phyloP scores from a whole-genome alignment of 1,139 yeast species.

The Petasospora rhodanensis region DNA sequence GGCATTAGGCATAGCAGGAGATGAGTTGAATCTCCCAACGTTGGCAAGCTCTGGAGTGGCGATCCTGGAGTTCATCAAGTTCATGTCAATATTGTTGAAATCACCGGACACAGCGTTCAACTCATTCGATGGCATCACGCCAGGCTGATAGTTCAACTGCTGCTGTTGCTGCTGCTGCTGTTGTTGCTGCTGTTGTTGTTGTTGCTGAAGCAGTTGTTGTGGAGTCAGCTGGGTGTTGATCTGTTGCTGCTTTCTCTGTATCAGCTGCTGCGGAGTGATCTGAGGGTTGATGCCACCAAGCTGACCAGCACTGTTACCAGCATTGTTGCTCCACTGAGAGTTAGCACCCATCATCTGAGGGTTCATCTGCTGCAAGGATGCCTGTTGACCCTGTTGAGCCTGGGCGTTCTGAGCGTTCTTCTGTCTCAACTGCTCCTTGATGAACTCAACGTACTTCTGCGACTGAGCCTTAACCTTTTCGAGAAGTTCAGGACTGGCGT shows the following conservation, averaged over 20 bases:
- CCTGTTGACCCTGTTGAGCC: too few relatives aligned
- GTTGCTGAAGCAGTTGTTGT: constrained; percentile 25
- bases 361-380: constrained; percentile 1
- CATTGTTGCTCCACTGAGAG: constrained; percentile 13
- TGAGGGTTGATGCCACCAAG: constrained; percentile 15
- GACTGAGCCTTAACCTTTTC: constrained; percentile 69
- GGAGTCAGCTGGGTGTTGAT: constrained; percentile 18
- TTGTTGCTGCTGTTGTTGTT: constrained; percentile 33
- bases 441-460: constrained; percentile 69
- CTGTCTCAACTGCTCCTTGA: constrained; percentile 45
- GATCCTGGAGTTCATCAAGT: constrained; percentile 12
- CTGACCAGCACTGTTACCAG: constrained; percentile 7
- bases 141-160: constrained; percentile 22
- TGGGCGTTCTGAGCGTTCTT: constrained; percentile 12
- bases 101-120: constrained; percentile 1
- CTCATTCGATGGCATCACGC: constrained; percentile 7
- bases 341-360: constrained; percentile 1
- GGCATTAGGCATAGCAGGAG: constrained; percentile 20
- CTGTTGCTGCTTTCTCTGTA: constrained; percentile 24
- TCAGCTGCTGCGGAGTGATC: constrained; percentile 23
- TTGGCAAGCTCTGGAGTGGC: constrained; percentile 20
- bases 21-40: constrained; percentile 13
- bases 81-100: constrained; percentile 11
- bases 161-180: constrained; percentile 21
- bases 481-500: constrained; percentile 65